Percentiles rank a stretch among this genome's conserved stretches.
phyloP scores from a whole-genome alignment of 2,329 filamentous ascomycete species.

The Fusarium keratoplasticum region DNA sequence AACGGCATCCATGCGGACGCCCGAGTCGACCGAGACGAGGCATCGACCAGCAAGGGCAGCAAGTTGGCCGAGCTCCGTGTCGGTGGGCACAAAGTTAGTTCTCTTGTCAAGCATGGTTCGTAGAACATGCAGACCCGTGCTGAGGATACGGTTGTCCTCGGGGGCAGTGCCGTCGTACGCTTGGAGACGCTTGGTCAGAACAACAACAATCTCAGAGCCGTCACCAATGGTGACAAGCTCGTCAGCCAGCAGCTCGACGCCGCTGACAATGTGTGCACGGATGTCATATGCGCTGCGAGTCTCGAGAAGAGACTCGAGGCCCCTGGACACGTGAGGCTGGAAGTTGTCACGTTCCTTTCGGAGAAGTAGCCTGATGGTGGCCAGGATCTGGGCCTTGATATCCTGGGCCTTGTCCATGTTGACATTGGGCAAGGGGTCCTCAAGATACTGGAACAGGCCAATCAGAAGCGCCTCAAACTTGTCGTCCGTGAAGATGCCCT shows the following conservation, averaged over 20 bases:
- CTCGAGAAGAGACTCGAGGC: constrained; percentile 74
- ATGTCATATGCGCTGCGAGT: constrained; percentile 75
- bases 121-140: constrained; percentile 74
- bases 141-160: constrained; percentile 64
- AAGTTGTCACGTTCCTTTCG: constrained; percentile 75
- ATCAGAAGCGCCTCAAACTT: constrained; percentile 76
- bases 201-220: constrained; percentile 68
- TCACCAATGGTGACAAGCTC: constrained; percentile 77
- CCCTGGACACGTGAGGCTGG: constrained; percentile 73
- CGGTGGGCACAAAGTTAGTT: constrained; percentile 60
- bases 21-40: constrained; percentile 70
- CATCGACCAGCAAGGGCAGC: constrained; percentile 65
- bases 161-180: constrained; percentile 53
- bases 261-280: constrained; percentile 77
- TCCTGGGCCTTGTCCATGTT: constrained; percentile 75
- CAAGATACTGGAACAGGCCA: constrained; percentile 78
- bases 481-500: constrained; percentile 72
- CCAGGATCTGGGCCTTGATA: constrained; percentile 79
- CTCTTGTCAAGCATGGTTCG: constrained; percentile 67
- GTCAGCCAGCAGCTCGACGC: constrained; percentile 78
- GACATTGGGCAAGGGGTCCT: constrained; percentile 67
- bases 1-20: constrained; percentile 79
- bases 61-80: constrained; percentile 64
- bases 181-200: constrained; percentile 63
- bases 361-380: constrained; percentile 79